Conservation (phyloP, 805 yeast genomes). For the Ascoidea rubescens region DNA sequence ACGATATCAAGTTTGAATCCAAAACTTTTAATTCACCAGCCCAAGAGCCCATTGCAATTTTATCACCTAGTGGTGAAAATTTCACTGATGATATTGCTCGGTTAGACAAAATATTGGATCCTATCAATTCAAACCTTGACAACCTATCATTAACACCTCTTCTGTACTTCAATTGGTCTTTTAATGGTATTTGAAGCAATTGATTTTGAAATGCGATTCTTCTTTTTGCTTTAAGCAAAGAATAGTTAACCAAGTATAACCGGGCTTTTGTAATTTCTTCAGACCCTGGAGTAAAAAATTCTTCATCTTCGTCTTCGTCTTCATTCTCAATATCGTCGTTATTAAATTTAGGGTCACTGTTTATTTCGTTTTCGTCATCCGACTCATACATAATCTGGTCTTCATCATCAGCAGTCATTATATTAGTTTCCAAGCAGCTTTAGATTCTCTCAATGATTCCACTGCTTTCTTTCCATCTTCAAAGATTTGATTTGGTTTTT, state of each 20-base stretch:
- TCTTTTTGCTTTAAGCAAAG: slow-evolving; percentile 30
- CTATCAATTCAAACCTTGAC: slow-evolving; percentile 29
- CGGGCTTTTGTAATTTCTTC: slow-evolving; percentile 39
- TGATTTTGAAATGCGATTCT: slow-evolving; percentile 25
- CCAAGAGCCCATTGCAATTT: slow-evolving; percentile 71
- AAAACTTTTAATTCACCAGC: slow-evolving; percentile 51
- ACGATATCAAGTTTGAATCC: slow-evolving; percentile 23
- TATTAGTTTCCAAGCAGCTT: background rate
- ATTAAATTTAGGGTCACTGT: too few species aligned
- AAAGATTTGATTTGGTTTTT: too few species aligned
- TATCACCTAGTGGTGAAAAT: slow-evolving; percentile 23
- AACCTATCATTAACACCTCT: slow-evolving; percentile 25
- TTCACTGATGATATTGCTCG: slow-evolving; percentile 55
- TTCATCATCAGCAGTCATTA: slow-evolving; percentile 4
- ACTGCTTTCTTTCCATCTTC: too few species aligned
- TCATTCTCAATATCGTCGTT: slow-evolving; percentile 15
- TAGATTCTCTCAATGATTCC: too few species aligned
- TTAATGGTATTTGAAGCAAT: slow-evolving; percentile 21
- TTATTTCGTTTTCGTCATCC: slow-evolving; percentile 2
- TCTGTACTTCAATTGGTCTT: slow-evolving; percentile 30
- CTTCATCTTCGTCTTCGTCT: slow-evolving; percentile 51
- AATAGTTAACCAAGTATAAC: slow-evolving; percentile 31
- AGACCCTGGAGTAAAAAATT: slow-evolving; percentile 74
- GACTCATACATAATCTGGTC: slow-evolving; percentile 7
- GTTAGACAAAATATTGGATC: slow-evolving; percentile 57